Evolutionary conservation across 75 land plant genomes (phyloP), one percentile per base, ranked within the genome.

Genomic region (Sequoiadendron giganteum): DNA sequence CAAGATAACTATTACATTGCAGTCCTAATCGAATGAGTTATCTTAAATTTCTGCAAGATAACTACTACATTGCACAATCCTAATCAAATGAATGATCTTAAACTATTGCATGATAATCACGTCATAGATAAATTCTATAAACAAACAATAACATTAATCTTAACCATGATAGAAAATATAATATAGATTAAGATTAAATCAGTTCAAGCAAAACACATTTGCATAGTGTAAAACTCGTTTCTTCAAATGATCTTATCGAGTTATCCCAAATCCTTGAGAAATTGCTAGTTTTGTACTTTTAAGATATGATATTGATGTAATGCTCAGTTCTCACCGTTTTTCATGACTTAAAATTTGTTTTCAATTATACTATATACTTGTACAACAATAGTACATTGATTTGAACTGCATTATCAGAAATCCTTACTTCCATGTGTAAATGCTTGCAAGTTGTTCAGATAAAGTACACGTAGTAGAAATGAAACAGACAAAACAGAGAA

Each of bases 31-130:
- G 47, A 28, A 82, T n/a, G 48, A 82, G 49, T 82, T 30, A 82
- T 82, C 21, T 82, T 25, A 45, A 82, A 47, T 8, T 43, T 10
- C 45, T 13, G 84, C 48, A 82, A 82, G 52, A 82, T 82, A 28
- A 28, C 49, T 45, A 82, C n/a, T 81, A 10, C 25, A 28, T 47
- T 82, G 42, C 48, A 82, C 34, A 82, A 14, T 28, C 54, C 13
- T 82, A n/a, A 82, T 82, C 52, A 82, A 10, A 82, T 13, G 32
- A 82, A 47, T 47, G 52, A 82, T 82, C 42, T 82, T 25, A 45
- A 47, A 82, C 6, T 43, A 43, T 82, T n/a, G 52, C 48, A 82
- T n/a, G 16, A 47, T 47, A 43, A 43, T 30, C 45, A 47, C 10
- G 45, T 45, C 25, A n/a, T 47, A 43, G 32, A 82, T n/a, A 16